Base-by-base conservation (phyloP, 2,329 filamentous ascomycete genomes). In the Paecilomyces fulvus region DNA sequence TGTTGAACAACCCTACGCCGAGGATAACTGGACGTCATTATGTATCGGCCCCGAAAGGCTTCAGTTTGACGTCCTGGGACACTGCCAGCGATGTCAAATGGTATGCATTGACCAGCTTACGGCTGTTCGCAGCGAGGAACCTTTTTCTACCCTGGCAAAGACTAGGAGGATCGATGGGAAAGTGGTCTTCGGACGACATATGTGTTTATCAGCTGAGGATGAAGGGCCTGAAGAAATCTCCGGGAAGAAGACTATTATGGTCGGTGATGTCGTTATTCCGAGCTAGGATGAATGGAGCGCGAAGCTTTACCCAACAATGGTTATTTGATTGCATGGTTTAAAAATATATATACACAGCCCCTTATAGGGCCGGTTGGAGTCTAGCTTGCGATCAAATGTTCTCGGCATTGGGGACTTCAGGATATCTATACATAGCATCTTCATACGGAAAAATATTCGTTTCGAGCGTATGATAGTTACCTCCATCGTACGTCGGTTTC, bases 61-160 rank as follows among this genome's bases (percentile, higher is more conserved):
- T 25, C 63, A 55, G 0, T 70, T 79, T 21, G 66, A 87, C 59
- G 83, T 95, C 65, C 75, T 97, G 3, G 92, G 92, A 0, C 83
- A 88, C 2, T 99, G 94, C 66, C 83, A 90, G 58, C 79, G 94
- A 58, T 99, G 94, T 64, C 91, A 96, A 70, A 97, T 99, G 92
- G 87, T 99, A 9, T 96, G 92, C 68, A 84, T 97, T 50, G 86
- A 99, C 66, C 94, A 96, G 70, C 78, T 84, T 51, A 96, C 87
- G 11, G 91, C 85, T 0, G 80, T 84, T 60, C 88, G 85, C 69
- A 84, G 85, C 60, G 84, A 90, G 60, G 94, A 97, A 70, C 94
- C 94, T 0, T 95, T 94, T 67, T 83, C 88, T 3, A 96, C 91
- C 0, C 75, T 99, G 57, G 87, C 89, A 1, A 96, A 95, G 77